Base-by-base conservation (phyloP, 805 yeast species). In the Metschnikowia chrysomelidarum region DNA sequence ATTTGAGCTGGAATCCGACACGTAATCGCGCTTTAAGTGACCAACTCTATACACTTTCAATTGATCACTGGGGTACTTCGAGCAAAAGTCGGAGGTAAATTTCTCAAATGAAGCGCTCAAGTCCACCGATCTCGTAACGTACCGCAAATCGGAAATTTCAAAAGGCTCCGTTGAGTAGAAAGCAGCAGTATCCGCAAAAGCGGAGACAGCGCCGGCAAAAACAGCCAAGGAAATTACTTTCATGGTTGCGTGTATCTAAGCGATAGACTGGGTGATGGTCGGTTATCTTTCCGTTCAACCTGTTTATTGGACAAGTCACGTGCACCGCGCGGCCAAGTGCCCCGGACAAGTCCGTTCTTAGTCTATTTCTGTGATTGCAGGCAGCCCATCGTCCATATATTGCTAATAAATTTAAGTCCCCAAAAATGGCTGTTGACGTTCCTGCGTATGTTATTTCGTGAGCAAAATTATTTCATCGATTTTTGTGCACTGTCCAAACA, bases 11-110 rank as follows among this genome's bases (percentile, higher is more conserved):
- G 19, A 12, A 2, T 7, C 19, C 25, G 14, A 31, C 14, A 32
- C 41, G 9, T 31, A 27, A 12, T 28, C 34, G 14, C 31, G 26
- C 15, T 32, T 27, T 40, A 58, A 51, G 32, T 46, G 44, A 16
- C 36, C 27, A 23, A 58, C 64, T 18, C 66, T 46, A 43, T 56
- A 60, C 20, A 62, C 47, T 25, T 43, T 36, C 44, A 60, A 36
- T 28, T 43, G 41, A 5, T 49, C 44, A 14, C 36, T 38, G 12
- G 46, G 41, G 9, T 19, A 10, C 6, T 34, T 25, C 37, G 27
- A 23, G 29, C 66, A 60, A 24, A 53, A 41, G 6, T 36, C 32
- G 22, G 43, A 43, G 30, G 56, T 41, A 40, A 40, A 35, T 15
- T 41, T 39, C 27, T 45, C 34, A 28, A 59, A 37, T 4, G 47